Evolutionary conservation across 2,329 filamentous ascomycete genomes (phyloP).

Genomic region (Sarocladiaceae sp.): DNA sequence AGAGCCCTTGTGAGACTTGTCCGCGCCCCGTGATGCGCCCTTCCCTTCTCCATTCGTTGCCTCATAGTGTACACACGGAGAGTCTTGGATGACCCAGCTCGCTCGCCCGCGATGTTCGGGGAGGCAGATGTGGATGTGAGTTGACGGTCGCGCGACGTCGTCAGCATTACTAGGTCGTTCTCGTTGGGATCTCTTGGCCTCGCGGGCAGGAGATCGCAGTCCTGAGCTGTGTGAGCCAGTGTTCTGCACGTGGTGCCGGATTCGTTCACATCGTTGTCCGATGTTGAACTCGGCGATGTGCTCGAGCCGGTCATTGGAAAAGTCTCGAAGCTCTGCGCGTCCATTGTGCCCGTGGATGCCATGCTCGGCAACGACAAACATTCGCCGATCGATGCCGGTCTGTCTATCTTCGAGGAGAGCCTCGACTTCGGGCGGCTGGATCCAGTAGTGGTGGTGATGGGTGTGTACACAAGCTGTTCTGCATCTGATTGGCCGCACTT

Average conservation of each 20-base stretch:
- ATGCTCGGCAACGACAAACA: not conserved
- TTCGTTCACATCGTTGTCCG: not conserved
- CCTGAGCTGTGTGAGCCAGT: not conserved
- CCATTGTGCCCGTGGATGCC: not conserved
- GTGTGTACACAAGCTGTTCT: slow-evolving; percentile 46
- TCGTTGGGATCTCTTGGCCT: not conserved
- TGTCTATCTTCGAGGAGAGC: slow-evolving; percentile 7
- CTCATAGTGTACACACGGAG: too few species aligned
- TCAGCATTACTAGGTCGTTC: not conserved
- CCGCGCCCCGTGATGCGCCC: not conserved
- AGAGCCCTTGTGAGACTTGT: not conserved
- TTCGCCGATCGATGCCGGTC: too few species aligned
- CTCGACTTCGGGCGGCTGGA: slow-evolving; percentile 27
- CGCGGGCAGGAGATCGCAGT: too few species aligned
- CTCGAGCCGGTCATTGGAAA: not conserved
- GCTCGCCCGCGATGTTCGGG: not conserved
- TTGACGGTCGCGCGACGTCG: not conserved
- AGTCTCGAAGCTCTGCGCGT: not conserved
- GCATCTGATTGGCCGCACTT: slow-evolving; percentile 17
- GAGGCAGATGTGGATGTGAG: not conserved
- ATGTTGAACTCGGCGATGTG: not conserved
- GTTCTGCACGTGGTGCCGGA: not conserved
- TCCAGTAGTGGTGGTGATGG: slow-evolving; percentile 61
- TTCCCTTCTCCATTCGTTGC: not conserved
- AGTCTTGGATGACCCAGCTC: not conserved